These are phyloP conservation scores for Jackrogersella minutella DNA, from an alignment of 495 filamentous ascomycete species.

Conservation along the genomic window DNA sequence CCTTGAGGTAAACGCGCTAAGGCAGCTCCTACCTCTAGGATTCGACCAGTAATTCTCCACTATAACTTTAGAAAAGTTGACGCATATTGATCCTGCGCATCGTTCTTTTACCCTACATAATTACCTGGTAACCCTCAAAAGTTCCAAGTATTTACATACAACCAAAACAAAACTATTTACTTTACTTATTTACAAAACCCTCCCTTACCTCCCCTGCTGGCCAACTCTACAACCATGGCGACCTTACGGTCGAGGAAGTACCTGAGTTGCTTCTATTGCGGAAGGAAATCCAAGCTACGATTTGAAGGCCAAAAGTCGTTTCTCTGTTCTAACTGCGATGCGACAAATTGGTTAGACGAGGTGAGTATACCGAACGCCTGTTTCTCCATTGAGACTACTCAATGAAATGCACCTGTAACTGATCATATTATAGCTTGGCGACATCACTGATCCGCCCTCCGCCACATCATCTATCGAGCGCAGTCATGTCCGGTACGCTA, in stretches of 20 bases:
- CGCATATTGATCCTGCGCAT: not conserved
- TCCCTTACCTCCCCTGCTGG: not conserved
- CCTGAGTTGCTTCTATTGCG: slow-evolving; percentile 81
- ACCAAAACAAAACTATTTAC: not conserved
- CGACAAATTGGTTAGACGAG: slow-evolving; percentile 82
- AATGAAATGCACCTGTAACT: slow-evolving; percentile 1
- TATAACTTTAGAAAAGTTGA: slow-evolving; percentile 16
- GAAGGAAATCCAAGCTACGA: slow-evolving; percentile 63
- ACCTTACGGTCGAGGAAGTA: slow-evolving; percentile 48
- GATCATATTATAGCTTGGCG: slow-evolving; percentile 67
- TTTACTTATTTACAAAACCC: slow-evolving; percentile 7
- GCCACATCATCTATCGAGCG: slow-evolving; percentile 49
- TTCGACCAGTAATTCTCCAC: slow-evolving; percentile 9
- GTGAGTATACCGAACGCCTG: slow-evolving; percentile 42
- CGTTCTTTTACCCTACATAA: not conserved
- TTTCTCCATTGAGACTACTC: not conserved
- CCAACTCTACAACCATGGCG: slow-evolving; percentile 39
- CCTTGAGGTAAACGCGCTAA: slow-evolving; percentile 1
- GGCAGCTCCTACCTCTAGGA: not conserved
- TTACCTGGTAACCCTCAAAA: too few species aligned
- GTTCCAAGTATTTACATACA: not conserved
- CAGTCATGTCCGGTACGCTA: slow-evolving; percentile 49
- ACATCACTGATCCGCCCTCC: slow-evolving; percentile 87
- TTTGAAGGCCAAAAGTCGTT: slow-evolving; percentile 65
- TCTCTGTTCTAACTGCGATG: slow-evolving; percentile 76